Percentiles rank a stretch among this genome's conserved stretches.
These are phyloP conservation scores for Backusella macrospora DNA, from an alignment of 192 early-diverging fungal genomes.

Conservation along the genomic window DNA sequence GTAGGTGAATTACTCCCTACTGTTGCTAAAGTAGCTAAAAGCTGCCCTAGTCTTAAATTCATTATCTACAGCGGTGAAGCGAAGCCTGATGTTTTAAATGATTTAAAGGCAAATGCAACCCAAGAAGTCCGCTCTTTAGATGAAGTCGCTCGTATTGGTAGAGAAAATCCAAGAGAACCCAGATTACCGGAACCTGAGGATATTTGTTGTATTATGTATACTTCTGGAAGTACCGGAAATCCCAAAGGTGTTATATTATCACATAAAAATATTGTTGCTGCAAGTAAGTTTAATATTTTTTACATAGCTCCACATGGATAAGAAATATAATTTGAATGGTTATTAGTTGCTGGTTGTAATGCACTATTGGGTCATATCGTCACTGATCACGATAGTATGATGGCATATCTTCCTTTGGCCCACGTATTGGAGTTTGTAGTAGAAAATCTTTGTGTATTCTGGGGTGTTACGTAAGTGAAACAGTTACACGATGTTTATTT, in stretches of 20 bases:
- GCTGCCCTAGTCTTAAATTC: conserved; percentile 62
- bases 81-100: conserved; percentile 51
- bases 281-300: conserved; percentile 48
- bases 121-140: conserved; percentile 64
- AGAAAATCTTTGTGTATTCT: conserved; percentile 71
- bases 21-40: conserved; percentile 59
- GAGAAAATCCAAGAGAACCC: conserved; percentile 62
- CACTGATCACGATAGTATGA: conserved; percentile 58
- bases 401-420: conserved; percentile 87
- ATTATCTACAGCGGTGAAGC: conserved; percentile 75
- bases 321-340: conserved; percentile 13
- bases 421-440: conserved; percentile 90
- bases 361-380: conserved; percentile 52
- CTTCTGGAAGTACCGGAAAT: conserved; percentile 87
- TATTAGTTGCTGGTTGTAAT: conserved; percentile 60
- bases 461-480: conserved; percentile 59
- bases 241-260: conserved; percentile 91
- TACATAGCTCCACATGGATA: background rate
- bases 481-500: conserved; percentile 44
- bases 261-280: conserved; percentile 83
- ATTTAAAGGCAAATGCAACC: conserved; percentile 45
- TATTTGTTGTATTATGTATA: conserved; percentile 87
- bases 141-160: conserved; percentile 67
- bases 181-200: conserved; percentile 72
- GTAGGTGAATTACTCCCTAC: conserved; percentile 71